Percentiles rank a stretch among this genome's conserved stretches.
These are phyloP conservation scores for Neurospora sp. DNA, from an alignment of 495 filamentous ascomycete genomes.

Conservation along the genomic window DNA sequence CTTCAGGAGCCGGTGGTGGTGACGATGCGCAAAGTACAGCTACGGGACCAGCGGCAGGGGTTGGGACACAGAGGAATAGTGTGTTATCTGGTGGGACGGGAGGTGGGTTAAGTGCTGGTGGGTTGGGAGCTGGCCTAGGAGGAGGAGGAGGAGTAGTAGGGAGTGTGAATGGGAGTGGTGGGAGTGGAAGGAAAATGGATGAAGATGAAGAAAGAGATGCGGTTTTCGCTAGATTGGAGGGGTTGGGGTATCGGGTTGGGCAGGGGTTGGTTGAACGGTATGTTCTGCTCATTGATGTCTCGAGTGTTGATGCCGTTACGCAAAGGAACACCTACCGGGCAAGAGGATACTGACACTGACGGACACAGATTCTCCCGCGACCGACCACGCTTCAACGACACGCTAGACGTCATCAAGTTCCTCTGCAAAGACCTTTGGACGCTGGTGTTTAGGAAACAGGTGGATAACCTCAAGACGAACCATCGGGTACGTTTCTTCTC, in stretches of 20 bases:
- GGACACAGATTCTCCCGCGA: slow-evolving; percentile 69
- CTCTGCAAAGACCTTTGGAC: slow-evolving; percentile 97
- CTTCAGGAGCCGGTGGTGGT: not conserved
- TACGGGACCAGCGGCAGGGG: not conserved
- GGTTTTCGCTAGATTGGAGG: slow-evolving; percentile 76
- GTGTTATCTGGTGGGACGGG: not conserved
- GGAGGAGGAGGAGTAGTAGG: not conserved
- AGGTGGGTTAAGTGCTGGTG: not conserved
- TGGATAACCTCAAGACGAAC: slow-evolving; percentile 98
- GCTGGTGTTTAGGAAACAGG: slow-evolving; percentile 87
- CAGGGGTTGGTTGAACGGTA: slow-evolving; percentile 89
- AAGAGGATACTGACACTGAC: not conserved
- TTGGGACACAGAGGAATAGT: not conserved
- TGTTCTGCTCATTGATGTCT: slow-evolving; percentile 9
- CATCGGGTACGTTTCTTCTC: slow-evolving; percentile 54
- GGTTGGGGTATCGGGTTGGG: slow-evolving; percentile 81
- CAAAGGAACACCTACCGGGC: not conserved
- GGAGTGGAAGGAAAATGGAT: slow-evolving; percentile 24
- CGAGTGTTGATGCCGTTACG: not conserved
- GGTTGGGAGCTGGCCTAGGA: not conserved
- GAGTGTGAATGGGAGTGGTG: slow-evolving; percentile 1
- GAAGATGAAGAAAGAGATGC: slow-evolving; percentile 76
- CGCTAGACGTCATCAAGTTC: slow-evolving; percentile 90
- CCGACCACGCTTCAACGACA: slow-evolving; percentile 75
- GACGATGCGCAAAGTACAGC: not conserved